Evolutionary conservation across 345 rosid genomes (phyloP), one percentile per base, ranked within the genome.

Genomic region (Eucalyptus guilfoylei): DNA sequence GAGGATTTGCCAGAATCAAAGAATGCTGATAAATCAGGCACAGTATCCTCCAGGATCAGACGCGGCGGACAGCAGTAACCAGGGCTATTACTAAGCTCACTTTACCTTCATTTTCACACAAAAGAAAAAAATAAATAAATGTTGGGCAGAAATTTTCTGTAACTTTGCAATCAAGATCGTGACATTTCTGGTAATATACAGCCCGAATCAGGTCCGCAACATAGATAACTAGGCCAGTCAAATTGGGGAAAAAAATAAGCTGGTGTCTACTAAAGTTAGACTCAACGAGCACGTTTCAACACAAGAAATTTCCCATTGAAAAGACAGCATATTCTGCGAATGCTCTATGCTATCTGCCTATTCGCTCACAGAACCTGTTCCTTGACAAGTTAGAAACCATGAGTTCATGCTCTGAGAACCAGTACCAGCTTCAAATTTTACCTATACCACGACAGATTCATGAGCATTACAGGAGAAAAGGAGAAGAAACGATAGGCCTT

Each of bases 321-420:
- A 69, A n/a, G 67, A 52, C 16, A 10, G 16, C 44, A 86, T 44
- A 87, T 94, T 96, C 99, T 94, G 88, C 95, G 95, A 92, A 96
- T 98, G 97, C 99, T 96, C 87, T 95, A 92, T 97, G 99, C 94
- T 97, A 91, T 93, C 98, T 95, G 62, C 98, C 97, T 92, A 97
- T 98, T 81, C 96, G 95, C 92, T 95, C 99, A 76, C 98, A 97
- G 86, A 93, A 95, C 93, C 98, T 93, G 89, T 95, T 95, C 93
- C 96, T 95, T 81, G 91, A 95, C 98, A 97, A 95, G 94, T 96
- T 97, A 92, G 97, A 97, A 88, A 98, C 95, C 93, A 97, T 93
- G 93, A 96, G 91, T 88, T 94, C 94, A 76, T 95, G 92, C 90
- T 94, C 98, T 47, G 98, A 95, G 91, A 98, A 95, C 98, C 98